Evolutionary conservation across 192 early-diverging fungal species (phyloP), one percentile per base, ranked within the genome.

Genomic region (Linnemannia zychae): DNA sequence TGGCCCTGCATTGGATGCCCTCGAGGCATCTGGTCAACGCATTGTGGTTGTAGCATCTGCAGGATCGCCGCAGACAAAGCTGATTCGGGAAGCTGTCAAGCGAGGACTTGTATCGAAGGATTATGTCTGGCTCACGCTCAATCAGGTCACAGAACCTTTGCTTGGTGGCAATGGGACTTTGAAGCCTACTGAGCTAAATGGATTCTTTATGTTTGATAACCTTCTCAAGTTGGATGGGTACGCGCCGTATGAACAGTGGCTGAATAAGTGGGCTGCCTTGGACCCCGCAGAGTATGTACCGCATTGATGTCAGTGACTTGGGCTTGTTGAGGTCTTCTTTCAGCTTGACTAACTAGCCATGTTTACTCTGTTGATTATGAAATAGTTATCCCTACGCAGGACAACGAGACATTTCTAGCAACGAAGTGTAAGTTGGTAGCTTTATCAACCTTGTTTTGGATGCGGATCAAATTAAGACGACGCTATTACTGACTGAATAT

Each of bases 81-180:
- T 91, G 0, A 75, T 91, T 50, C 50, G 80, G 0, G 87, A 88
- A 24, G 90, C 90, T 15, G 87, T 87, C 37, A 50, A 80, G 53
- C 67, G 74, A 38, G 90, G 90, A 0, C 71, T 84, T 1, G 24
- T 90, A 0, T 74, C 75, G 13, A 79, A 77, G 33, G 76, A 86
- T 15, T 90, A 88, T 72, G 88, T 84, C 6, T 90, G 90, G 90
- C 52, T 90, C 3, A n/a, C 87, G 2, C 82, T 88, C n/a, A 87
- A 86, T 7, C 87, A 89, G 24, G 79, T 82, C 36, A 77, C 80
- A 7, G 69, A 82, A 16, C 66, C 70, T 46, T 65, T 88, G 33
- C 46, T 80, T 24, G 67, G 37, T 0, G 60, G 63, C 3, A 71
- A 79, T 48, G 71, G 71, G 1, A 74, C 73, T 13, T 17, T 81